phyloP scores from a whole-genome alignment of 495 filamentous ascomycete species.

The Penicillium simplicissimum region DNA sequence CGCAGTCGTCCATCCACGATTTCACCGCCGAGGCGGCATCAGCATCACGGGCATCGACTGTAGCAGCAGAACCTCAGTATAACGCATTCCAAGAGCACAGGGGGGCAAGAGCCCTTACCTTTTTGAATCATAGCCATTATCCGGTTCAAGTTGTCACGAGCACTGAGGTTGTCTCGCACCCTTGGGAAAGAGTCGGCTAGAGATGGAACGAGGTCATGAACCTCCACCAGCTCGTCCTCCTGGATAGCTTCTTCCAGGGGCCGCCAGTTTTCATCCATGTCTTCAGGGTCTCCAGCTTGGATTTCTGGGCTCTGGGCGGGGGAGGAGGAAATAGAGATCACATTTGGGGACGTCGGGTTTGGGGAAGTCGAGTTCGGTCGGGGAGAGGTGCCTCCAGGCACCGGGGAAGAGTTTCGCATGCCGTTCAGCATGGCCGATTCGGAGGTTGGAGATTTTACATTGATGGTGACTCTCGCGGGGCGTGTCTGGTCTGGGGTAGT shows the following conservation, averaged over 20 bases:
- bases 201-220: conserved; percentile 28
- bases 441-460: conserved; percentile 45
- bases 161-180: conserved; percentile 24
- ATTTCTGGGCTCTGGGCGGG: conserved; percentile 54
- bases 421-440: conserved; percentile 24
- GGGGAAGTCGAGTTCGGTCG: conserved; percentile 19
- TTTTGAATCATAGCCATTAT: conserved; percentile 45
- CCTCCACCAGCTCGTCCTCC: conserved; percentile 40
- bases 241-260: conserved; percentile 39
- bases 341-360: conserved; percentile 29
- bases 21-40: conserved; percentile 31
- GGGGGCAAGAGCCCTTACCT: conserved; percentile 30
- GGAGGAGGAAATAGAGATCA: conserved; percentile 52
- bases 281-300: conserved; percentile 56
- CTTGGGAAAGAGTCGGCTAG: conserved; percentile 40
- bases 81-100: not conserved
- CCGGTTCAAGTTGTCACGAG: conserved; percentile 41
- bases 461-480: conserved; percentile 58
- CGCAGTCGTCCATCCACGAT: conserved; percentile 38
- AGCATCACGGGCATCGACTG: conserved; percentile 35
- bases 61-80: conserved; percentile 12
- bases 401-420: conserved; percentile 13
- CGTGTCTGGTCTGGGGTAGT: conserved; percentile 36
- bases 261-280: conserved; percentile 54
- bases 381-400: conserved; percentile 16